Conservation (phyloP, 2,329 filamentous ascomycete genomes). For the Fusarium sp. region DNA sequence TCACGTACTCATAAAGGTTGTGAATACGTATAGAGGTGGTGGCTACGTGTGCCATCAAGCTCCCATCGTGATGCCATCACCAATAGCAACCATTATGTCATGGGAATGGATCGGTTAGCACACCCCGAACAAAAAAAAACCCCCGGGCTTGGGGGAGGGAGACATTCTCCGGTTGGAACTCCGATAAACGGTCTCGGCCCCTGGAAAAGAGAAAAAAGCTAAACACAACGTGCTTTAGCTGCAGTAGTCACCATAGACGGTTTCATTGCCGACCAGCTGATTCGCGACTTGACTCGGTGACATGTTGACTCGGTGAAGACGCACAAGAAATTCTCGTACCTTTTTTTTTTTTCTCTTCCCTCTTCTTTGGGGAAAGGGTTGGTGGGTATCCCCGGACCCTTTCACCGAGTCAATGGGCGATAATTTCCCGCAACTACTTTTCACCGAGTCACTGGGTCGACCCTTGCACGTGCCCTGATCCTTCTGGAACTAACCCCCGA, state of each 20-base stretch:
- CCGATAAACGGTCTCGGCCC: background rate
- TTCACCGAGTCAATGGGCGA: conserved; percentile 32
- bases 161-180: background rate
- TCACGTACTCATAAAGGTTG: background rate
- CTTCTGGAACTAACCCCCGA: conserved; percentile 25
- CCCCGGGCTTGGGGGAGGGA: background rate
- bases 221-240: background rate
- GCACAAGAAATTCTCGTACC: conserved; percentile 19
- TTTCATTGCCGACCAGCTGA: conserved; percentile 28
- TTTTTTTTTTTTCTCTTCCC: background rate
- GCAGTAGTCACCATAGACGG: conserved; percentile 11
- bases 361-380: too few species aligned
- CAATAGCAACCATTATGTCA: background rate
- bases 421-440: conserved; percentile 15
- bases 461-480: conserved; percentile 1
- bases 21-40: background rate
- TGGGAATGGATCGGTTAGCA: conserved; percentile 1
- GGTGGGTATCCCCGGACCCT: background rate
- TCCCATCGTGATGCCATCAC: background rate
- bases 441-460: conserved; percentile 35
- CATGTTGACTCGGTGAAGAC: conserved; percentile 11
- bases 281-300: conserved; percentile 37
- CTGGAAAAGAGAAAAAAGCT: background rate
- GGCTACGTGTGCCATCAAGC: conserved; percentile 3
- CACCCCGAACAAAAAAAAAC: background rate